A percentile compares a stretch with the other conserved stretches of the same genome.
These are phyloP conservation scores for Chaetomium cochliodes DNA, from an alignment of 495 filamentous ascomycete species.

Conservation along the genomic window DNA sequence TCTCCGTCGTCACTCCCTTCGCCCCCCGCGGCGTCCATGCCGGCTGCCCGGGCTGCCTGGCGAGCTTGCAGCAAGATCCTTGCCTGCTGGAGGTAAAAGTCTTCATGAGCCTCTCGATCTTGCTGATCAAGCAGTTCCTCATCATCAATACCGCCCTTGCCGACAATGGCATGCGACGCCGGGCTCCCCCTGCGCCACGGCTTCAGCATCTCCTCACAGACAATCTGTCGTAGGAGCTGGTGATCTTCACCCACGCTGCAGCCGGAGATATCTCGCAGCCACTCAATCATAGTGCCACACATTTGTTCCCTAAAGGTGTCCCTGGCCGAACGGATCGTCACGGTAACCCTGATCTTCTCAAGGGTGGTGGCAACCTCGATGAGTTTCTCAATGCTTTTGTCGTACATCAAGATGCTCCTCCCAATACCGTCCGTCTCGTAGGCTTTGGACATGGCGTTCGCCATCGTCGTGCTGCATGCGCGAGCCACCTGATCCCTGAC, in stretches of 20 bases:
- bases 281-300: constrained; percentile 96
- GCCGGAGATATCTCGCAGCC: constrained; percentile 88
- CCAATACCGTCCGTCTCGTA: constrained; percentile 86
- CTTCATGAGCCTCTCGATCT: constrained; percentile 31
- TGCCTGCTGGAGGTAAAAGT: constrained; percentile 35
- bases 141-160: constrained; percentile 84
- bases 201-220: constrained; percentile 88
- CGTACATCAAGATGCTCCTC: constrained; percentile 76
- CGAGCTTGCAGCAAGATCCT: constrained; percentile 39
- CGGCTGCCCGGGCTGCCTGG: constrained; percentile 51
- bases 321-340: constrained; percentile 87
- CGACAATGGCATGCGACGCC: constrained; percentile 80
- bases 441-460: constrained; percentile 70
- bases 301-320: constrained; percentile 98
- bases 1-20: constrained; percentile 67
- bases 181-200: constrained; percentile 83
- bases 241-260: constrained; percentile 80
- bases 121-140: constrained; percentile 57
- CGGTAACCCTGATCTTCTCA: constrained; percentile 92
- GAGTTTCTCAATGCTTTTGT: constrained; percentile 65
- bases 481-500: constrained; percentile 84
- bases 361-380: constrained; percentile 75
- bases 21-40: constrained; percentile 60
- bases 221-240: constrained; percentile 70
- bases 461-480: constrained; percentile 71